Conservation (phyloP, 208 protist species). For the Jaenimonas drosophilae region DNA sequence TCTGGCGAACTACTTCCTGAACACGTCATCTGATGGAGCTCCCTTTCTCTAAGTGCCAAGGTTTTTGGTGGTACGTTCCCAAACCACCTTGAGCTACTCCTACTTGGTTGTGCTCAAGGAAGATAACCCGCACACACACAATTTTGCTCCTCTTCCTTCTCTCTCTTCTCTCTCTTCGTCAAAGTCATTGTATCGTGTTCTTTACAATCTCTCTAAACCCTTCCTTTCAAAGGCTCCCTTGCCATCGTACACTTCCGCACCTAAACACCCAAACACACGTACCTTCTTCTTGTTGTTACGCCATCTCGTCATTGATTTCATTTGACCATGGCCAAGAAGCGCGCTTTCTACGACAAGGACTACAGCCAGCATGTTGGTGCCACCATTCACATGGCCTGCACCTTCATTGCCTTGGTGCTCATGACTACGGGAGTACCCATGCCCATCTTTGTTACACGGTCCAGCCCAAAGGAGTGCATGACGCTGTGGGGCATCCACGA, state of each 20-base stretch:
- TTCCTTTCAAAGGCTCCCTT: neutral
- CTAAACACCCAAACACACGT: no score
- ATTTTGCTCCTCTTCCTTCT: neutral
- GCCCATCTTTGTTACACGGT: conserved; percentile 12
- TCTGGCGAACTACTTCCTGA: no score
- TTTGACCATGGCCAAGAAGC: conserved; percentile 34
- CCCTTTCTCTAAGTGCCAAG: no score
- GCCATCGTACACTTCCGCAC: no score
- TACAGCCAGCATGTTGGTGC: conserved; percentile 46
- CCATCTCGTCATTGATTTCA: no score
- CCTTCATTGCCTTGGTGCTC: conserved; percentile 31
- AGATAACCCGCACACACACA: no score
- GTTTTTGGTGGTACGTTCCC: no score
- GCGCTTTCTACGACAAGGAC: conserved; percentile 35
- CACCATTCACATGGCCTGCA: conserved; percentile 24
- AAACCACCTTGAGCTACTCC: no score
- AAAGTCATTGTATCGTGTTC: neutral
- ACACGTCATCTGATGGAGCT: no score
- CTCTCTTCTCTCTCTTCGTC: neutral
- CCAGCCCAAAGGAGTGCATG: conserved; percentile 14
- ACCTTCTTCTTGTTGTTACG: no score
- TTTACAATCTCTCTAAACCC: no score
- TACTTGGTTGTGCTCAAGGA: no score
- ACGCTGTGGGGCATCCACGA: conserved; percentile 45
- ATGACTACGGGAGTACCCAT: conserved; percentile 33